Conservation (phyloP, 805 yeast genomes). For the Saccharomycopsis synnaedendra region DNA sequence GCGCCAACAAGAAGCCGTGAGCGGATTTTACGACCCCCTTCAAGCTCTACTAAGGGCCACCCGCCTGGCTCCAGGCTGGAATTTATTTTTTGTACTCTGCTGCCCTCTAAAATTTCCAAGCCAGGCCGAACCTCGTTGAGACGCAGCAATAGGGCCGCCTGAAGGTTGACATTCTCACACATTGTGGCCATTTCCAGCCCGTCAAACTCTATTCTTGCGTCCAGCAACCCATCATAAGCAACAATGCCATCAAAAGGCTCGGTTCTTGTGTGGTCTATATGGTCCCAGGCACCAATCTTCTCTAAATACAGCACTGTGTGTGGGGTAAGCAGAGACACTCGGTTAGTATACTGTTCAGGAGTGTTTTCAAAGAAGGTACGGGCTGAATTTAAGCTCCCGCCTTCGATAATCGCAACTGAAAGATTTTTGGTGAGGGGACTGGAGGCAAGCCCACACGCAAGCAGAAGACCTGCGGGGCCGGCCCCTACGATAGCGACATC, state of each 20-base stretch:
- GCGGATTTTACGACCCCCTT: slow-evolving; percentile 50
- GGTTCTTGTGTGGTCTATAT: slow-evolving; percentile 56
- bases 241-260: slow-evolving; percentile 71
- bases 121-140: slow-evolving; percentile 33
- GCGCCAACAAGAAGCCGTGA: slow-evolving; percentile 85
- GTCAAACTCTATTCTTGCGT: slow-evolving; percentile 63
- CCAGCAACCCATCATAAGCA: slow-evolving; percentile 77
- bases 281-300: slow-evolving; percentile 66
- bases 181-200: slow-evolving; percentile 55
- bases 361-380: slow-evolving; percentile 33
- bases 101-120: slow-evolving; percentile 38
- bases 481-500: slow-evolving; percentile 91
- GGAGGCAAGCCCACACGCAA: slow-evolving; percentile 69
- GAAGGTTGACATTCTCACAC: slow-evolving; percentile 83
- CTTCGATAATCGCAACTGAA: slow-evolving; percentile 64
- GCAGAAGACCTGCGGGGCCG: slow-evolving; percentile 91
- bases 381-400: slow-evolving; percentile 43
- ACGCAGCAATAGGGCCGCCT: slow-evolving; percentile 53
- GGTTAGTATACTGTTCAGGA: slow-evolving; percentile 49
- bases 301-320: slow-evolving; percentile 55
- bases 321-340: slow-evolving; percentile 83
- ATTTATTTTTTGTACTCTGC: slow-evolving; percentile 51
- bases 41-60: slow-evolving; percentile 72
- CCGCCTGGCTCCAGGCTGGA: slow-evolving; percentile 21
- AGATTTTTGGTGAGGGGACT: slow-evolving; percentile 51